Base-by-base conservation (phyloP, 192 early-diverging fungal species). In the Chytriomyces sp. region DNA sequence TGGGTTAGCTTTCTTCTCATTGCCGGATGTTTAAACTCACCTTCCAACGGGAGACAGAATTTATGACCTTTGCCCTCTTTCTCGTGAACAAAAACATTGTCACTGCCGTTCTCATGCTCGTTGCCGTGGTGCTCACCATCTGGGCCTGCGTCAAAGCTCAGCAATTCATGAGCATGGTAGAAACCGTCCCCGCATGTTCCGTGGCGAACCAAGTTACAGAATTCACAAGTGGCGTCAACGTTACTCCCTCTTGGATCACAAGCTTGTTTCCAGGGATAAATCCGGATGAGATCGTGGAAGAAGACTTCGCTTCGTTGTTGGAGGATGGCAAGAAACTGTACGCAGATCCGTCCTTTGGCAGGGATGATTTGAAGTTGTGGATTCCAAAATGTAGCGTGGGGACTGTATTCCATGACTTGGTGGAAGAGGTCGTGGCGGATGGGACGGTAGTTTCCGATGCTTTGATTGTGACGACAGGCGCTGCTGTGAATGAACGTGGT, bases 11-110 rank as follows among this genome's bases (percentile, higher is more conserved):
- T 7, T 1, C 19, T 37, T 33, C 44, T 49, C 44, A 39, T 26
- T 39, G 39, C 39, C 41, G 31, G n/a, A 12, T 64, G n/a, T 7
- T 25, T 64, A 12, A 8, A 25, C 26, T 7, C 12, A 30, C 6
- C n/a, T 57, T 57, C 4, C 31, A 30, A 12, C 30, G 10, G 86
- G 80, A 34, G 80, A 39, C 64, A 66, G 72, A 93, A 74, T 75
- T 93, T 14, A 85, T 89, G 0, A 85, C 93, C 65, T 77, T 91
- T 67, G 88, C 91, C 10, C 66, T 94, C 30, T 90, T 94, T 76
- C 77, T 86, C 64, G 74, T 93, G 34, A 83, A 84, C 36, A 64
- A 81, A 17, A 79, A 89, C 7, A 41, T 66, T 28, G 55, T 72
- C 49, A 84, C 85, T 28, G 76, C 76, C 25, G 76, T 78, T 17